These are phyloP conservation scores for Aspergillus novofumigatus DNA, from an alignment of 2,329 filamentous ascomycete species.

Conservation along the genomic window DNA sequence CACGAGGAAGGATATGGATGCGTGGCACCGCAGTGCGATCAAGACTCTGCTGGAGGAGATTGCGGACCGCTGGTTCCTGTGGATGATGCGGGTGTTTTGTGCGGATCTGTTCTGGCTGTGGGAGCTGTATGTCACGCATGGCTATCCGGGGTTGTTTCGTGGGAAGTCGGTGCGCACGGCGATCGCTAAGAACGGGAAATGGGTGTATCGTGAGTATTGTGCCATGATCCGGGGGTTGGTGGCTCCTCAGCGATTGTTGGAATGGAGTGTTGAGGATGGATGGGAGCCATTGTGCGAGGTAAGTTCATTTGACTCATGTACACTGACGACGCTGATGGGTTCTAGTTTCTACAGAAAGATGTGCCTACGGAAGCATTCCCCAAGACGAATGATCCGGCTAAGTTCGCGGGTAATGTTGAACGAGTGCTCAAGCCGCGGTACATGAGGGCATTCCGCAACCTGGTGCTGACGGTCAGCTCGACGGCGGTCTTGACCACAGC, in stretches of 20 bases:
- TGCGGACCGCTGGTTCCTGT: conserved; percentile 6
- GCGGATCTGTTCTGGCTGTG: conserved; percentile 11
- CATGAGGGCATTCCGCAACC: neutral
- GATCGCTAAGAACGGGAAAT: conserved; percentile 14
- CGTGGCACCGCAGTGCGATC: conserved; percentile 8
- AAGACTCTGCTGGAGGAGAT: conserved; percentile 8
- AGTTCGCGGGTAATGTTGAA: neutral
- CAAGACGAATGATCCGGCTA: neutral
- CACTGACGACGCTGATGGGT: too few species aligned
- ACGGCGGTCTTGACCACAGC: neutral
- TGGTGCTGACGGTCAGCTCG: neutral
- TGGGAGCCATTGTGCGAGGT: conserved; percentile 24
- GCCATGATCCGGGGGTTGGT: conserved; percentile 23
- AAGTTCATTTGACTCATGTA: neutral
- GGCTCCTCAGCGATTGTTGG: conserved; percentile 16
- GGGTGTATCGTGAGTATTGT: conserved; percentile 21
- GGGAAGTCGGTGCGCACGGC: neutral
- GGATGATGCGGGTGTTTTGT: conserved; percentile 7
- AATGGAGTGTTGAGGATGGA: conserved; percentile 25
- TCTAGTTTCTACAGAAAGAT: neutral
- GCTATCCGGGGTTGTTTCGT: conserved; percentile 10
- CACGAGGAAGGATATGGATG: conserved; percentile 4
- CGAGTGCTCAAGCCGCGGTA: neutral
- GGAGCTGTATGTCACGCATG: conserved; percentile 4
- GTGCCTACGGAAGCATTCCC: neutral